Evolutionary conservation across 768 basidiomycete genomes (phyloP).

Genomic region (Crucibulum laeve): DNA sequence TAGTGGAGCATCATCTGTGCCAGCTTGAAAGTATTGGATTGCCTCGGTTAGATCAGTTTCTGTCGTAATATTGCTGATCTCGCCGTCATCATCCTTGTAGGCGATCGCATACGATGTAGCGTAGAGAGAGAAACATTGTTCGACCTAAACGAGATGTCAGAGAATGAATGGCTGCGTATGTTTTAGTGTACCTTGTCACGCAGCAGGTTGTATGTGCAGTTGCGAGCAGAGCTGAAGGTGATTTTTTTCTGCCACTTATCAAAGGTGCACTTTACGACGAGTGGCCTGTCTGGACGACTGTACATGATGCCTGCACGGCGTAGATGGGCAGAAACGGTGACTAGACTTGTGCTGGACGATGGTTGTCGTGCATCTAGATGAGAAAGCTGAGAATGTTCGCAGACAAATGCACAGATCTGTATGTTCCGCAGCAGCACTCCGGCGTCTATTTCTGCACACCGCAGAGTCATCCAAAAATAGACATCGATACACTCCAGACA

Average conservation of each 20-base stretch:
- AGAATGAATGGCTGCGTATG: slow-evolving; percentile 4
- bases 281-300: slow-evolving; percentile 64
- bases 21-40: slow-evolving; percentile 79
- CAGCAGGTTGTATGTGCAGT: slow-evolving; percentile 74
- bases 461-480: neutral
- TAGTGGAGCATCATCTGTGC: slow-evolving; percentile 69
- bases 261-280: slow-evolving; percentile 82
- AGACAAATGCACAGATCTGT: neutral
- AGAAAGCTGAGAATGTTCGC: neutral
- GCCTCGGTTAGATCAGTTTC: slow-evolving; percentile 83
- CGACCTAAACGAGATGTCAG: slow-evolving; percentile 49
- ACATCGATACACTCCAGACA: no score
- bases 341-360: neutral
- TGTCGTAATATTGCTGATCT: slow-evolving; percentile 60
- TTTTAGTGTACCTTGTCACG: slow-evolving; percentile 57
- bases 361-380: neutral
- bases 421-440: slow-evolving; percentile 1
- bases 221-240: slow-evolving; percentile 72
- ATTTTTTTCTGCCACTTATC: slow-evolving; percentile 73
- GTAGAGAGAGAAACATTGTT: slow-evolving; percentile 77
- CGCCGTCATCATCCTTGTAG: slow-evolving; percentile 89
- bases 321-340: neutral
- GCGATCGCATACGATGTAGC: slow-evolving; percentile 67
- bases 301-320: slow-evolving; percentile 18
- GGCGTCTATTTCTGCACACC: no score